Conservation (phyloP, 257 asterid genomes). For the Fraxinus excelsior region DNA sequence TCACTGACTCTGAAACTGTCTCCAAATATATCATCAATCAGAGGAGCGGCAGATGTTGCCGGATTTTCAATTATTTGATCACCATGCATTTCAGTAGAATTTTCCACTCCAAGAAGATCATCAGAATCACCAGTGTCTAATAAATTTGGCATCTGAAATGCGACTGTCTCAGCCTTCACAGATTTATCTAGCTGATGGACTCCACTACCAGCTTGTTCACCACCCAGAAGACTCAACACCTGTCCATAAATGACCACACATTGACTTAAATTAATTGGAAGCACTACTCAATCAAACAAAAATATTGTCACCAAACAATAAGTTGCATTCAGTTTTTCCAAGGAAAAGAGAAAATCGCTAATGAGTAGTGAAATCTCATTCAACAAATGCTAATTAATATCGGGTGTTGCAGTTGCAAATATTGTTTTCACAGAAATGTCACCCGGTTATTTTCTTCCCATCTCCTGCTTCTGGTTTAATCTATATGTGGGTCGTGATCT, state of each 20-base stretch:
- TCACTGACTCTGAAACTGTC: conserved; percentile 43
- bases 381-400: not conserved
- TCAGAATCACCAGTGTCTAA: conserved; percentile 79
- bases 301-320: conserved; percentile 18
- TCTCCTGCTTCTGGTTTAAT: not conserved
- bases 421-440: not conserved
- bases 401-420: not conserved
- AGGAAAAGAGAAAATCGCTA: not conserved
- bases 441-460: not conserved
- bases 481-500: not conserved
- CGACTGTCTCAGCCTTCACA: conserved; percentile 45
- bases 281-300: conserved; percentile 7
- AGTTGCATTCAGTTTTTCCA: not conserved
- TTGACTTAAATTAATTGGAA: conserved; percentile 6
- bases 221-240: conserved; percentile 77
- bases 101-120: conserved; percentile 51
- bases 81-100: conserved; percentile 37
- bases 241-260: conserved; percentile 29
- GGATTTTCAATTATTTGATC: conserved; percentile 39
- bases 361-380: not conserved
- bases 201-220: conserved; percentile 49
- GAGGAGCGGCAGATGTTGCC: conserved; percentile 53
- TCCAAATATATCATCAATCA: conserved; percentile 74
- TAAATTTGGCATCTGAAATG: conserved; percentile 70
- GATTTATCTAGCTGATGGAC: conserved; percentile 39